These are phyloP conservation scores for Vitis hybrid DNA, from an alignment of 177 flowering plant species.

Conservation along the genomic window DNA sequence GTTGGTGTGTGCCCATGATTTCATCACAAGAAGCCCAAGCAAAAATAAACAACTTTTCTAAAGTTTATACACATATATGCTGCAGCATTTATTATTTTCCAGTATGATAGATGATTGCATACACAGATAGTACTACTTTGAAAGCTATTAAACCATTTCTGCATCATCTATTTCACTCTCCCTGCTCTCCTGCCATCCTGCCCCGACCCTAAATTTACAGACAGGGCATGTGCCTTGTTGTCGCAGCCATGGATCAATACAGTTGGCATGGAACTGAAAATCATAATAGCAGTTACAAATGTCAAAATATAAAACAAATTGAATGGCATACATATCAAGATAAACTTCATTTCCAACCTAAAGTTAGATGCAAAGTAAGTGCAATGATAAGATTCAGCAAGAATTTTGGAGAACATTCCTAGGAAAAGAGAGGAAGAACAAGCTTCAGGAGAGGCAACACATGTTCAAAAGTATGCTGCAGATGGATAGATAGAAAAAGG, in stretches of 20 bases:
- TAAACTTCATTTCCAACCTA: background rate
- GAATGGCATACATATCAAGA: background rate
- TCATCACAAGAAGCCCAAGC: background rate
- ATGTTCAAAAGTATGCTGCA: too few relatives aligned
- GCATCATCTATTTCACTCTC: conserved; percentile 30
- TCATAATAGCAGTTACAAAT: background rate
- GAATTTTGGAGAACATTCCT: too few relatives aligned
- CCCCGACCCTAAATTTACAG: conserved; percentile 57
- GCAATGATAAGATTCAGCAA: too few relatives aligned
- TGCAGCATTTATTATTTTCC: too few relatives aligned
- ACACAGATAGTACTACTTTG: background rate
- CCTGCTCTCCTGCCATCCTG: conserved; percentile 46
- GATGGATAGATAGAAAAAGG: too few relatives aligned
- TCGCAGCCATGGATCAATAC: conserved; percentile 87
- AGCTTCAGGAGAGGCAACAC: too few relatives aligned
- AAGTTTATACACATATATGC: background rate
- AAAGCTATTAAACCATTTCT: conserved; percentile 40
- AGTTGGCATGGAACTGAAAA: conserved; percentile 69
- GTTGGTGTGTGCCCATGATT: too few relatives aligned
- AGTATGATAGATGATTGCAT: background rate
- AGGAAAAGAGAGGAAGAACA: too few relatives aligned
- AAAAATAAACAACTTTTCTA: background rate
- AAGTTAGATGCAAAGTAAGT: background rate
- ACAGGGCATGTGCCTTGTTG: conserved; percentile 84
- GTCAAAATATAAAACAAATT: background rate